Evolutionary conservation across 176 grass and related monocot genomes (phyloP), one percentile per base, ranked within the genome.

Genomic region (Lolium perenne): DNA sequence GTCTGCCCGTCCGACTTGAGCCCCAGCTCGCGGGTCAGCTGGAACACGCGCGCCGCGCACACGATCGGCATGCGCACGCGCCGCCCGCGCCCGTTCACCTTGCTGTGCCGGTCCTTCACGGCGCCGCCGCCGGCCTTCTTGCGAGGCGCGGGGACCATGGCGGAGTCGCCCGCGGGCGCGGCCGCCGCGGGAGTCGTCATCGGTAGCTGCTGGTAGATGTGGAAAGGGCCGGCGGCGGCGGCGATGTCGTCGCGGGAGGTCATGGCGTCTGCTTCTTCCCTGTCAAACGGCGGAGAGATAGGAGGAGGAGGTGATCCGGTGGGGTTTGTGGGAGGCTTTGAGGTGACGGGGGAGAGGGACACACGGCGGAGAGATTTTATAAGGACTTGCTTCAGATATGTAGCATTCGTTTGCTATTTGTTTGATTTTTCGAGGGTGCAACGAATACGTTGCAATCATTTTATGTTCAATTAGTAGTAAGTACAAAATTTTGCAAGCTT

Each of bases 1-100:
- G 95, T 98, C 86, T 98, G 95, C 0, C 95, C 95, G 60, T 98
- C 95, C 9, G 95, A 98, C 84, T 98, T 98, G 85, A 92, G 93
- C 40, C 95, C 95, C 70, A 98, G 93, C 88, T 98, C 95, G 25
- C 95, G 93, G 29, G 95, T 98, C 41, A 98, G 87, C 89, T 98
- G 95, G 90, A 98, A 98, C 76, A 98, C 95, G 71, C 95, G 91
- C 47, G 95, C 95, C 51, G 95, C 93, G 75, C 95, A 98, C 70
- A 98, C 87, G 77, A 98, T 95, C 71, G 95, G 95, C 95, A 98
- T 98, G 20, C 95, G 93, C 82, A 98, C 94, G 55, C 95, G 93
- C 17, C 93, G 86, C 7, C 95, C 95, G 10, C 95, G 88, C 18
- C 95, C 95, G 77, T 98, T 94, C 68, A 98, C 95, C 91, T 98